Evolutionary conservation across 2,329 filamentous ascomycete genomes (phyloP), one percentile per base, ranked within the genome.

Genomic region (Cercospora sp.): DNA sequence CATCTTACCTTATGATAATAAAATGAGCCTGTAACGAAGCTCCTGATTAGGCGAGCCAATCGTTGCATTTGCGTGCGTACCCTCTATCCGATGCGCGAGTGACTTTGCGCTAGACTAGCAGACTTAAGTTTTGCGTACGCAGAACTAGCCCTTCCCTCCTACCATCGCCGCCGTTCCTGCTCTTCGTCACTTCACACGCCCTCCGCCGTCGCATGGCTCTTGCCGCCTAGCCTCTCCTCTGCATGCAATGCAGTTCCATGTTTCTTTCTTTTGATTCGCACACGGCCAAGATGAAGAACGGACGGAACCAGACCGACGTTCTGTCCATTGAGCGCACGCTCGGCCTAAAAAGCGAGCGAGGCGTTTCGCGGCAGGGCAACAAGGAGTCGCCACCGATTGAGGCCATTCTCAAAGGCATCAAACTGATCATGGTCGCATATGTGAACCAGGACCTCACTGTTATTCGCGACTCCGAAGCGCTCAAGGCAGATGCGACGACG

Each of bases 311-410:
- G 59, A 61, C 53, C 30, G 66, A 68, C 51, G 66, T 70, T 21
- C 55, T 70, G 34, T 66, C 49, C 66, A 70, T 70, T 58, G 68
- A 70, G 63, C 58, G 66, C 12, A 66, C 66, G 37, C 61, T 70
- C 30, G 68, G 68, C 28, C 63, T 70, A 7, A 70, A 70, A 49
- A 66, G 62, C 59, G 68, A 70, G 37, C 65, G 68, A 26, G 68
- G 68, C 51, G 63, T 70, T n/a, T 68, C 66, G 28, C 68, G 68
- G 18, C 68, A 70, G 49, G 66, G 66, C 21, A 70, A 70, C 59
- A 70, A 70, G 61, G 68, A 68, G 9, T 61, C 62, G 53, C 68
- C 60, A 18, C 66, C 63, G 12, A 61, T 70, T 45, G 63, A 66
- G 43, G 66, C 63, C 53, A 64, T 66, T 10, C 68, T 70, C 62